Base-by-base conservation (phyloP, 2,329 filamentous ascomycete species). In the Gnomoniopsis smithogilvyi region DNA sequence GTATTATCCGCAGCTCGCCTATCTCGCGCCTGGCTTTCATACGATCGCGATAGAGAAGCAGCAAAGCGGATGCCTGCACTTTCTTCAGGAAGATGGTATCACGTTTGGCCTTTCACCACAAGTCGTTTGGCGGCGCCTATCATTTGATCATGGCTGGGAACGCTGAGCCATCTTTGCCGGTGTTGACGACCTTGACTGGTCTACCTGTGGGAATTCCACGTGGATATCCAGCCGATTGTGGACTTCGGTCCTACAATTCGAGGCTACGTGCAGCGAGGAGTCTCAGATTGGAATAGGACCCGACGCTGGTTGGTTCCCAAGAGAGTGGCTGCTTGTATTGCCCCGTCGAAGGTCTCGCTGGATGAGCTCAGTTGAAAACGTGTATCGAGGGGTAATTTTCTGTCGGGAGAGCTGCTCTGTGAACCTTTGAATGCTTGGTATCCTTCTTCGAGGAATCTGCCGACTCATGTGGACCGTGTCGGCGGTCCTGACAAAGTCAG, bases 201-300 rank as follows among this genome's bases (percentile, higher is more conserved):
- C 55, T 50, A 54, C 51, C 47, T 49, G 51, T 50, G 46, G 38
- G 47, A 6, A 43, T 22, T 34, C 55, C 46, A 50, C 30, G n/a
- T 34, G 55, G 52, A 21, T 38, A 14, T 3, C 30, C 26, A 21
- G 22, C 14, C 47, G 47, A 26, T 24, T 12, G 26, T 36, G 14
- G 47, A n/a, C 21, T 19, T 6, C n/a, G 21, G 30, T 22, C 59
- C 38, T 46, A 22, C 52, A 47, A 55, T 59, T 53, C 34, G 30
- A 55, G 56, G 59, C 59, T 58, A 58, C 56, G 47, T 61, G 59
- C 56, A 45, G 54, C 55, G n/a, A 41, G 48, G 34, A 45, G 59
- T 46, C 45, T 47, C 51, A 61, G 59, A 59, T 59, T 47, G 15
- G 50, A 51, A 49, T 53, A 55, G 48, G 15, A 58, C 38, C 53